These are phyloP conservation scores for Dalechampia spathulata DNA, from an alignment of 441 rosid genomes.

Conservation along the genomic window DNA sequence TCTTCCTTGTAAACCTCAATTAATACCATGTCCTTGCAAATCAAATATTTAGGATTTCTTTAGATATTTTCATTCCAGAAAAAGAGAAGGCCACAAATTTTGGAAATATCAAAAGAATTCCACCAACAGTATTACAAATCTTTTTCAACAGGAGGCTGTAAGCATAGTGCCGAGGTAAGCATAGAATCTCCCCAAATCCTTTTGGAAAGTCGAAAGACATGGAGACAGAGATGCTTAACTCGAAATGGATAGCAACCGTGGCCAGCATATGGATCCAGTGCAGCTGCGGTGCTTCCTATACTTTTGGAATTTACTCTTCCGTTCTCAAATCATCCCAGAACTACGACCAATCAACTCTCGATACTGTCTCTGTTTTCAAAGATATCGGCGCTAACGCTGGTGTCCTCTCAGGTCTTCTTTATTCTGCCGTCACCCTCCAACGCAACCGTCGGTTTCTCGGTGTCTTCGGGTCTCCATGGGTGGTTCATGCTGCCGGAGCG, in stretches of 20 bases:
- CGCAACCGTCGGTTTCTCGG: conserved; percentile 12
- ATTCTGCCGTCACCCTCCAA: conserved; percentile 36
- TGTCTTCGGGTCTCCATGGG: conserved; percentile 49
- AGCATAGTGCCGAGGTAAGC: no score
- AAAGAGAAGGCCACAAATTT: no score
- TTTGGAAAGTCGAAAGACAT: no score
- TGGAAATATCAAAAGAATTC: no score
- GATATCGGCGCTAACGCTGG: conserved; percentile 88
- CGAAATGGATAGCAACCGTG: conserved; percentile 67
- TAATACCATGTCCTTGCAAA: no score
- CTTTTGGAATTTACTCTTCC: conserved; percentile 76
- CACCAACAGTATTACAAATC: no score
- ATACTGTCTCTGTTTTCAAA: conserved; percentile 87
- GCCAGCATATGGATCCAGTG: conserved; percentile 91
- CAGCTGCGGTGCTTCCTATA: conserved; percentile 55
- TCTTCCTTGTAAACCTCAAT: no score
- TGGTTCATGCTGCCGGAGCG: conserved; percentile 62
- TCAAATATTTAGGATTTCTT: no score
- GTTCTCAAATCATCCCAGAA: conserved; percentile 61
- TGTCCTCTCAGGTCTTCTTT: conserved; percentile 63
- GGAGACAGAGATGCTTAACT: conserved; percentile 16
- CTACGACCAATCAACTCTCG: conserved; percentile 87
- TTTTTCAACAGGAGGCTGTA: no score
- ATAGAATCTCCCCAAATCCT: no score
- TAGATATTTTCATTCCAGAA: no score